Evolutionary conservation across 148 eudicot species (phyloP).

Genomic region (Gaultheria prostrata): DNA sequence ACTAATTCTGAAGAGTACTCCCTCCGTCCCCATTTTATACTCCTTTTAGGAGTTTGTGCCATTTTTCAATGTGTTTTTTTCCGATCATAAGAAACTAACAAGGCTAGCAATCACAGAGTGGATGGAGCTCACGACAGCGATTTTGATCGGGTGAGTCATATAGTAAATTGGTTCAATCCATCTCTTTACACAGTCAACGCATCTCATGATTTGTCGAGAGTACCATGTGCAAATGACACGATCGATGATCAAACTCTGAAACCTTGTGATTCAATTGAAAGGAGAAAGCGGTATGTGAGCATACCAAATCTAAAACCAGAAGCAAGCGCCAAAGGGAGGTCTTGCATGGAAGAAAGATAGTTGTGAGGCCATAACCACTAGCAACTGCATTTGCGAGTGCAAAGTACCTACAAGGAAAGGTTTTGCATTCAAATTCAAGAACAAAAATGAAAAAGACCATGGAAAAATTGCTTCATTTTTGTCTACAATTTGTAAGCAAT

Average conservation of each 20-base stretch:
- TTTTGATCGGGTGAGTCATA: not conserved
- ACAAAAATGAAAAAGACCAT: not conserved
- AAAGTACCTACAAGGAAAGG: slow-evolving; percentile 36
- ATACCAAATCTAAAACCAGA: slow-evolving; percentile 46
- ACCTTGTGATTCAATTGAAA: not conserved
- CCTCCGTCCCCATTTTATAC: too few relatives aligned
- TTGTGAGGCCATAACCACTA: slow-evolving; percentile 32
- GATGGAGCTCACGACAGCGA: not conserved
- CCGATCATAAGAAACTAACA: too few relatives aligned
- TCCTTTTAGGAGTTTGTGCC: too few relatives aligned
- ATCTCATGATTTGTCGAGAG: too few relatives aligned
- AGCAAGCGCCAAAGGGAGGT: slow-evolving; percentile 32
- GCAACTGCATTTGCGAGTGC: slow-evolving; percentile 38
- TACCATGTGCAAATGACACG: not conserved
- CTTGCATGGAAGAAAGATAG: slow-evolving; percentile 39
- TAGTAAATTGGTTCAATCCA: not conserved
- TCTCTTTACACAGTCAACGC: not conserved
- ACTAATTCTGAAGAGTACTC: too few relatives aligned
- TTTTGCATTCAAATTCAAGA: not conserved
- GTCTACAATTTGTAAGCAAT: not conserved
- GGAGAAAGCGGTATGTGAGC: not conserved
- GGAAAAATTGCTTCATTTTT: not conserved
- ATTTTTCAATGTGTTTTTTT: too few relatives aligned
- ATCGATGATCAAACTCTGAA: too few relatives aligned
- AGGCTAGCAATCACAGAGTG: too few relatives aligned